A percentile compares a stretch with the other conserved stretches of the same genome.
Evolutionary conservation across 768 basidiomycete species (phyloP).

Genomic region (Panus rudis): DNA sequence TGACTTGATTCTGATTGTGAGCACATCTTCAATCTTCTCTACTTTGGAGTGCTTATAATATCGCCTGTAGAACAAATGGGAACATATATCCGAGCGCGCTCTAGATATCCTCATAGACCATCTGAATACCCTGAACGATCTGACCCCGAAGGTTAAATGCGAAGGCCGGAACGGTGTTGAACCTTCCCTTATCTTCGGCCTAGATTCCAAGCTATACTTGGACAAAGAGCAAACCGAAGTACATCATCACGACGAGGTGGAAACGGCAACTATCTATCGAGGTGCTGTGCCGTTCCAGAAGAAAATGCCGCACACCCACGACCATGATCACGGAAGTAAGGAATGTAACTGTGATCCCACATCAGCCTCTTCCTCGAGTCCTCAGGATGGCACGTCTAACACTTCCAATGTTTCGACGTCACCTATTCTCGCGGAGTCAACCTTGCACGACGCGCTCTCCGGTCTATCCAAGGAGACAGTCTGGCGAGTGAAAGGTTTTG

Average conservation of each 20-base stretch:
- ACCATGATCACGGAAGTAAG: neutral
- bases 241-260: conserved; percentile 76
- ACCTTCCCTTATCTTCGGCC: conserved; percentile 78
- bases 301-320: conserved; percentile 1
- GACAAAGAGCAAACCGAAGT: conserved; percentile 10
- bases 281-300: conserved; percentile 26
- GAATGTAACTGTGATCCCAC: too few species aligned
- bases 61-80: conserved; percentile 75
- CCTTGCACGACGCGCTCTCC: conserved; percentile 41
- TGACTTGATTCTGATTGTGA: conserved; percentile 78
- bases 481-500: conserved; percentile 85
- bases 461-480: conserved; percentile 58
- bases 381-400: conserved; percentile 4
- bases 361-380: too few species aligned
- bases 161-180: conserved; percentile 59
- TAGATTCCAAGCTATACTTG: conserved; percentile 75
- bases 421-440: too few species aligned
- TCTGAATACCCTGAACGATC: conserved; percentile 82
- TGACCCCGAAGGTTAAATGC: conserved; percentile 78
- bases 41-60: neutral
- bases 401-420: conserved; percentile 9
- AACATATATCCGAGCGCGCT: conserved; percentile 68
- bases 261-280: conserved; percentile 61
- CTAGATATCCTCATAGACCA: conserved; percentile 84
- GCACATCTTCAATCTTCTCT: conserved; percentile 21